Evolutionary conservation across 768 basidiomycete genomes (phyloP), one percentile per base, ranked within the genome.

Genomic region (Trametes cinnabarina): DNA sequence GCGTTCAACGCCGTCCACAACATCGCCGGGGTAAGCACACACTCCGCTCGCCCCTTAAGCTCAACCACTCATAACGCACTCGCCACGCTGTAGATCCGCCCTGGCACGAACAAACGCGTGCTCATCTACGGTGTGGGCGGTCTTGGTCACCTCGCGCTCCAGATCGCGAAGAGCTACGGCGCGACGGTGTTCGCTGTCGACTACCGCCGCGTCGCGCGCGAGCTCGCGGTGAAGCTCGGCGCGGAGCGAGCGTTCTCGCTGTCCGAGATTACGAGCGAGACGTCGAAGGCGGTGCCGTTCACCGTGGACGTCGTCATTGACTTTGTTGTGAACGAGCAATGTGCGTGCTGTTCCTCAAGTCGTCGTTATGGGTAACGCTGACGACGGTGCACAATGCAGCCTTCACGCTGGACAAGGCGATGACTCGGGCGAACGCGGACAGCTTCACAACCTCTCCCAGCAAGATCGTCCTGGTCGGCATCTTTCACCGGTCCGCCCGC

Each of bases 161-260:
- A 69, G 54, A 55, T 65, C 22, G 66, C 66, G 3, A 66, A 65
- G 42, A 59, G 63, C 48, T 64, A 61, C 44, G 68, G 68, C 5
- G 68, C 68, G 14, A 68, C 62, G 47, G 68, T 69, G 2, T 69
- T 65, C 40, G 66, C 62, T 3, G 61, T 60, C 23, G 68, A 69
- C 49, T 58, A 60, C 55, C 62, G 63, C 35, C 65, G 62, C 3
- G 61, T 46, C 12, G 65, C 66, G 3, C 62, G 66, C 14, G 50
- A 64, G 41, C 63, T 68, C 5, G 67, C 68, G 3, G 12, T 65
- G n/a, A 52, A 64, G 28, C 58, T 68, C 23, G 68, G 68, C 19
- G 68, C 68, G 1, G 53, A 49, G 35, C 55, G 54, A n/a, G 68
- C 63, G 8, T 65, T 65, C 34, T 47, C 63, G 23, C 59, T 62